Evolutionary conservation across 2,329 filamentous ascomycete genomes (phyloP).

Genomic region (Elsinoe fawcettii): DNA sequence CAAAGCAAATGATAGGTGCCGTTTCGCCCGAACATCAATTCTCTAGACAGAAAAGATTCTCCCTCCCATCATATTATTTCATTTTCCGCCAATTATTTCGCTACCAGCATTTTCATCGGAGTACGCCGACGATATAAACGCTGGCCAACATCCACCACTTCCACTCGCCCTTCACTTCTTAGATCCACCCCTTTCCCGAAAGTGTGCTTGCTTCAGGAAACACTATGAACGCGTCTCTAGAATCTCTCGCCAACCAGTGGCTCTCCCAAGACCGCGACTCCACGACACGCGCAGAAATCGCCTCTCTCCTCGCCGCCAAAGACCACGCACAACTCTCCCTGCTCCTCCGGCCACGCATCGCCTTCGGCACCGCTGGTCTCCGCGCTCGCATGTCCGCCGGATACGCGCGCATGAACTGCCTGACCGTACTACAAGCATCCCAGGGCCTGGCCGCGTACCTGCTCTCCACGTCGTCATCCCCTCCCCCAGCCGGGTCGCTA

Average conservation of each 20-base stretch:
- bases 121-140: not conserved
- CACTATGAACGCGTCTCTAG: not conserved
- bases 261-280: conserved; percentile 51
- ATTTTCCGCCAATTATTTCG: not conserved
- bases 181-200: too few species aligned
- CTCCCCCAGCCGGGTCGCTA: conserved; percentile 31
- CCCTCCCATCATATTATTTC: too few species aligned
- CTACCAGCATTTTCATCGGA: not conserved
- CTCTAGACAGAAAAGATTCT: too few species aligned
- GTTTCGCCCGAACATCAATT: too few species aligned
- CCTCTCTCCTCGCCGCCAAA: conserved; percentile 38
- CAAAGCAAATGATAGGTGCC: too few species aligned
- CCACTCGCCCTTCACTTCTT: not conserved
- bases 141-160: not conserved
- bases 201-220: too few species aligned
- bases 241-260: conserved; percentile 46
- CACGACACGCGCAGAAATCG: conserved; percentile 47
- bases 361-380: conserved; percentile 56
- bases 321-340: conserved; percentile 44
- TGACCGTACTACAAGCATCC: conserved; percentile 45
- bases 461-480: conserved; percentile 30
- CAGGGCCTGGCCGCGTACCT: conserved; percentile 58
- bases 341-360: conserved; percentile 48
- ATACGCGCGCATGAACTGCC: conserved; percentile 42
- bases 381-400: conserved; percentile 59